Conservation (phyloP, 306 rosid species). For the Argentina anserina region DNA sequence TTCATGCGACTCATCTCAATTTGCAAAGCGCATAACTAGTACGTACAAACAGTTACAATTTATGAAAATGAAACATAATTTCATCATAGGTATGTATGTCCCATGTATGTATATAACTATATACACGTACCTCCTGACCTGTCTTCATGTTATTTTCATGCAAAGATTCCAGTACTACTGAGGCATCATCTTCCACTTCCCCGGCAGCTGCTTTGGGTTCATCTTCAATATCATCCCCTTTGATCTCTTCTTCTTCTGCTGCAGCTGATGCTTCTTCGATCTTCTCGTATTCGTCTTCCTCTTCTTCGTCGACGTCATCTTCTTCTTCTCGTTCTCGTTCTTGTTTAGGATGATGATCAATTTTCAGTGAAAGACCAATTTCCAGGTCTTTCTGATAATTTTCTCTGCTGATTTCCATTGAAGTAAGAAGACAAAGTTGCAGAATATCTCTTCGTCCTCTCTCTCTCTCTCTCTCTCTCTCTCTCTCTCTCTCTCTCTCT, state of each 20-base stretch:
- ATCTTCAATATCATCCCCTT: conserved; percentile 1
- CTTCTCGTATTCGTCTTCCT: neutral
- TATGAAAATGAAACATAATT: neutral
- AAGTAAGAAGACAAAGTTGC: conserved; percentile 32
- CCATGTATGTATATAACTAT: no score
- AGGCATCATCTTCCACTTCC: conserved; percentile 55
- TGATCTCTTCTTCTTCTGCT: neutral
- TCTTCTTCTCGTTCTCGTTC: neutral
- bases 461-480: neutral
- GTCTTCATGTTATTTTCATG: conserved; percentile 27
- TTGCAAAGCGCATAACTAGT: conserved; percentile 51
- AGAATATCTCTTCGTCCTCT: conserved; percentile 24
- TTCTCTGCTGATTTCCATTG: conserved; percentile 33
- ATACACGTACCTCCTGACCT: conserved; percentile 17
- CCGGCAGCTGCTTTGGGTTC: conserved; percentile 36
- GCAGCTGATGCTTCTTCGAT: neutral
- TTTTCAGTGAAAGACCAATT: conserved; percentile 69
- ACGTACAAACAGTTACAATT: neutral
- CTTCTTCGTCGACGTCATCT: neutral
- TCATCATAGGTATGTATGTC: neutral
- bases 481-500: conserved; percentile 2
- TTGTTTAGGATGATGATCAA: conserved; percentile 26
- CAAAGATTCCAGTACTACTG: conserved; percentile 37
- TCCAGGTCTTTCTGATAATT: conserved; percentile 42
- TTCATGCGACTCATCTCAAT: conserved; percentile 81